These are phyloP conservation scores for Coelastrella sp. DNA, from an alignment of 139 green algal species.

Conservation along the genomic window DNA sequence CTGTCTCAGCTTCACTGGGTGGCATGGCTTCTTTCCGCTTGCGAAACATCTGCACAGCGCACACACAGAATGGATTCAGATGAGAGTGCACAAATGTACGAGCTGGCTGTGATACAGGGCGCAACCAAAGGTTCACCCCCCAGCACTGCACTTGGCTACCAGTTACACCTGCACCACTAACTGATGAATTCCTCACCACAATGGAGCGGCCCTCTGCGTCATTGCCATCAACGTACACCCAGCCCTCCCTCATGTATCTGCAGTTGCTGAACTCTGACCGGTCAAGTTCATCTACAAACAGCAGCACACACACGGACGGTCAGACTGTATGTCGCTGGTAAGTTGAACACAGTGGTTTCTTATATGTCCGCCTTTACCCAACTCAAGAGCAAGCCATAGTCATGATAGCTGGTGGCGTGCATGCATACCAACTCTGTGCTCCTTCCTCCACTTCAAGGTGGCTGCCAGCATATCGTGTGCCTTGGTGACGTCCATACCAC, in stretches of 20 bases:
- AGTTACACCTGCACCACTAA: neutral
- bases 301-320: neutral
- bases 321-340: neutral
- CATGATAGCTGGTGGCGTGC: no score
- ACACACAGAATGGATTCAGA: neutral
- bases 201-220: constrained; percentile 50
- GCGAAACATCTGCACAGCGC: constrained; percentile 48
- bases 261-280: constrained; percentile 32
- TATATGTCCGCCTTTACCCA: no score
- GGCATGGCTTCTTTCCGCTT: constrained; percentile 48
- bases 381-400: no score
- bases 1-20: neutral
- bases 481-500: constrained; percentile 39
- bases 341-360: no score
- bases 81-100: neutral
- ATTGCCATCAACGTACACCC: constrained; percentile 56
- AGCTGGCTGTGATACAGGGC: no score
- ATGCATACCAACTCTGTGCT: constrained; percentile 47
- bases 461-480: constrained; percentile 42
- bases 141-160: no score
- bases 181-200: constrained; percentile 46
- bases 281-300: constrained; percentile 37
- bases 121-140: no score
- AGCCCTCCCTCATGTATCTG: constrained; percentile 28
- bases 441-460: constrained; percentile 52